Evolutionary conservation across 768 basidiomycete genomes (phyloP).

Genomic region (Lactarius akahatsu): DNA sequence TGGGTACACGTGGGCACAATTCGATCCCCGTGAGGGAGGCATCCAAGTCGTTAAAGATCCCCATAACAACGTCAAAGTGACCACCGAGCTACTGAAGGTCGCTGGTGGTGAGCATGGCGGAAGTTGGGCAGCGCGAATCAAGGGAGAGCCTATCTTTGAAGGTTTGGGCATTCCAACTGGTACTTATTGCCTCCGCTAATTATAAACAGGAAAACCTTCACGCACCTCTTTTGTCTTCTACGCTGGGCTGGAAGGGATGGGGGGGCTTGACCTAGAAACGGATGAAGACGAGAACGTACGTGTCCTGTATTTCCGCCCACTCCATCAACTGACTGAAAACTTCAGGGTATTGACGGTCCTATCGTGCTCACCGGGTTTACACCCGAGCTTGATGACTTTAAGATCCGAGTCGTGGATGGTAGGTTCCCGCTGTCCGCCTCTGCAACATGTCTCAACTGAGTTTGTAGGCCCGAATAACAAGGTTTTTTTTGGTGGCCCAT

Average conservation of each 20-base stretch:
- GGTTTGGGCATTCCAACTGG: constrained; percentile 42
- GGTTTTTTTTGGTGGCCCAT: constrained; percentile 52
- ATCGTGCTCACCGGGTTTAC: constrained; percentile 71
- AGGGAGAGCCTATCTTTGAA: constrained; percentile 70
- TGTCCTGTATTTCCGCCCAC: constrained; percentile 17
- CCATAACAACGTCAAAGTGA: constrained; percentile 80
- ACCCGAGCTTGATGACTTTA: constrained; percentile 80
- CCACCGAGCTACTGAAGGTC: constrained; percentile 85
- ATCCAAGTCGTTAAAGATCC: constrained; percentile 81
- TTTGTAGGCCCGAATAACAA: constrained; percentile 56
- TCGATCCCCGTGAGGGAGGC: constrained; percentile 83
- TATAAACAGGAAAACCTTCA: constrained; percentile 43
- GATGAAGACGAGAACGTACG: constrained; percentile 72
- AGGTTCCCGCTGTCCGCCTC: constrained; percentile 21
- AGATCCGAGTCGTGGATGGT: constrained; percentile 79
- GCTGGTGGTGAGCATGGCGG: constrained; percentile 79
- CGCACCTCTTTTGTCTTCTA: constrained; percentile 83
- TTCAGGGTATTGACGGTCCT: constrained; percentile 70
- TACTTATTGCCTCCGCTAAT: background rate
- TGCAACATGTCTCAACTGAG: background rate
- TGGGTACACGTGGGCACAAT: constrained; percentile 84
- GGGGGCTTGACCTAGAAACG: constrained; percentile 76
- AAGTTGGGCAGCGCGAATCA: constrained; percentile 85
- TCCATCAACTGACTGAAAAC: background rate
- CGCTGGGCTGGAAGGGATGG: constrained; percentile 83